A percentile compares a stretch with the other conserved stretches of the same genome.
Conservation (phyloP, 768 basidiomycete genomes). For the Phylloporus sp. region DNA sequence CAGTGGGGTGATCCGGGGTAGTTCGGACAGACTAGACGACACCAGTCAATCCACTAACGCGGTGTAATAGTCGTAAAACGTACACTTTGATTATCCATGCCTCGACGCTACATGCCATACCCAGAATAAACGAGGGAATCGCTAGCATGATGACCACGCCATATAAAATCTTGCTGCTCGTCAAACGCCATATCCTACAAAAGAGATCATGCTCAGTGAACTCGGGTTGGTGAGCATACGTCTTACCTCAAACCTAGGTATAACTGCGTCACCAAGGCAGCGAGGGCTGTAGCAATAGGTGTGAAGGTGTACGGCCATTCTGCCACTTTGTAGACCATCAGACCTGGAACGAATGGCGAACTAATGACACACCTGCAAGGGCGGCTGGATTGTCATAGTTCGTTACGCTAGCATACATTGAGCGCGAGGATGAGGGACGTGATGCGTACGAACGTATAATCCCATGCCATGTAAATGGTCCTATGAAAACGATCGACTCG, state of each 20-base stretch:
- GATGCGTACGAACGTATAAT: slow-evolving; percentile 8
- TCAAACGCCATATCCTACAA: slow-evolving; percentile 17
- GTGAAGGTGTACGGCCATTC: slow-evolving; percentile 50
- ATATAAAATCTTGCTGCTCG: slow-evolving; percentile 20
- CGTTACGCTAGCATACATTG: slow-evolving; percentile 5
- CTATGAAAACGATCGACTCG: background rate
- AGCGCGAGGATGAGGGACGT: background rate
- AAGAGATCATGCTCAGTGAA: background rate
- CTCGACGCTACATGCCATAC: slow-evolving; percentile 38
- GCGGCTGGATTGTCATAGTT: slow-evolving; percentile 15
- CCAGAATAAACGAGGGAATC: slow-evolving; percentile 39
- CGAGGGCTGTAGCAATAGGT: slow-evolving; percentile 40
- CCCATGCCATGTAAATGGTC: slow-evolving; percentile 18
- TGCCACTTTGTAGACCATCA: slow-evolving; percentile 28
- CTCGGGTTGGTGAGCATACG: no score
- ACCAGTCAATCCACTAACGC: background rate
- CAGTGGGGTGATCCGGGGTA: slow-evolving; percentile 36
- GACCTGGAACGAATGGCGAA: background rate
- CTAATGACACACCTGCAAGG: slow-evolving; percentile 2
- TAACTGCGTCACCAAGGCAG: slow-evolving; percentile 46
- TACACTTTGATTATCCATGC: slow-evolving; percentile 41
- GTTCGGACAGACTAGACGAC: slow-evolving; percentile 35
- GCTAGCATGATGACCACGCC: slow-evolving; percentile 36
- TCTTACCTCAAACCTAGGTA: slow-evolving; percentile 44
- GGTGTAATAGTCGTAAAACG: slow-evolving; percentile 4